Evolutionary conservation across 768 basidiomycete genomes (phyloP).

Genomic region (Xerocomus potaroensis): DNA sequence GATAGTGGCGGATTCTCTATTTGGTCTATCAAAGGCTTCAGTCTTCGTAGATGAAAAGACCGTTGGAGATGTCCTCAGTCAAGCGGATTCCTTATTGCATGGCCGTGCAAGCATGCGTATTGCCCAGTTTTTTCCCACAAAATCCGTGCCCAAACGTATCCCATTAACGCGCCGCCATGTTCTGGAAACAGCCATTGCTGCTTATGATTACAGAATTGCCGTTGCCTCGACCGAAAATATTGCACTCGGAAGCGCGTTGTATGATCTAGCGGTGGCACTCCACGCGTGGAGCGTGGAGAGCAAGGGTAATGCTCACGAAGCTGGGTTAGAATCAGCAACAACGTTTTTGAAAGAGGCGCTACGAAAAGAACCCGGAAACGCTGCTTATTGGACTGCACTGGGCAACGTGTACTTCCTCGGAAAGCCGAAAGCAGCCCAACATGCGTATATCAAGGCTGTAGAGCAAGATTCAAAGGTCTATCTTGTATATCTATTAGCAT

Average conservation of each 20-base stretch:
- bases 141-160: constrained; percentile 20
- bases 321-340: constrained; percentile 40
- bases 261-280: constrained; percentile 67
- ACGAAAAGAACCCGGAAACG: constrained; percentile 65
- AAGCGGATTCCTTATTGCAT: constrained; percentile 37
- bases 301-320: constrained; percentile 13
- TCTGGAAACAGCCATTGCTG: constrained; percentile 50
- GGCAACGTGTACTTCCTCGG: constrained; percentile 66
- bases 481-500: neutral
- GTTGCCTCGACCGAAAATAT: constrained; percentile 51
- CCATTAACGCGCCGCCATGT: constrained; percentile 34
- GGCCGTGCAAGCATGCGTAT: constrained; percentile 41
- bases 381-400: constrained; percentile 77
- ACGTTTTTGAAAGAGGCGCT: constrained; percentile 67
- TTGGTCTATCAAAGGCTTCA: constrained; percentile 54
- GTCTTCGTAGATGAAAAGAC: constrained; percentile 43
- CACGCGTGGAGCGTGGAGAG: constrained; percentile 42
- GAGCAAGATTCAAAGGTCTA: constrained; percentile 81
- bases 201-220: constrained; percentile 58
- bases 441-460: constrained; percentile 85
- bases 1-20: constrained; percentile 68
- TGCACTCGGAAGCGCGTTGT: constrained; percentile 57
- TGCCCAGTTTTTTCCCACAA: constrained; percentile 35
- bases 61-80: constrained; percentile 33
- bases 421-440: constrained; percentile 76